Conservation (phyloP, 129 eudicot species). For the Kitagawia praeruptora region DNA sequence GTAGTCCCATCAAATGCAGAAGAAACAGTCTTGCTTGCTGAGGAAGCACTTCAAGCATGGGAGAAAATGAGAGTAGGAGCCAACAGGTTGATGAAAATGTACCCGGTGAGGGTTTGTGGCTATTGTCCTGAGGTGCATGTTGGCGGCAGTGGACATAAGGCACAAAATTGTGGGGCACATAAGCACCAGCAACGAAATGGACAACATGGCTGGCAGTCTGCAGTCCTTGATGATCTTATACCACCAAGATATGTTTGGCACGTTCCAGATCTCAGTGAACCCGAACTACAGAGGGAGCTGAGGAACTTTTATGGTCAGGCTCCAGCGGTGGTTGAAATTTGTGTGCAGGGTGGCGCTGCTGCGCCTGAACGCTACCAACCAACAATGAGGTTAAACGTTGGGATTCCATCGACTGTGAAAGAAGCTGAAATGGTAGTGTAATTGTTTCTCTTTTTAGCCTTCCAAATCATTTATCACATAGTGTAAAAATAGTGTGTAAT, state of each 20-base stretch:
- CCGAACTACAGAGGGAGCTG: slow-evolving; percentile 60
- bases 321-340: slow-evolving; percentile 84
- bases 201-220: slow-evolving; percentile 98
- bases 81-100: slow-evolving; percentile 72
- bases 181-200: slow-evolving; percentile 99
- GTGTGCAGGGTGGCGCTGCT: slow-evolving; percentile 87
- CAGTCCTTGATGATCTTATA: slow-evolving; percentile 78
- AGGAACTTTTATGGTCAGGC: slow-evolving; percentile 96
- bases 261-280: slow-evolving; percentile 65
- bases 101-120: slow-evolving; percentile 90
- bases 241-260: slow-evolving; percentile 97
- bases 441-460: neutral
- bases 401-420: slow-evolving; percentile 62
- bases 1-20: slow-evolving; percentile 38
- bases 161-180: slow-evolving; percentile 90
- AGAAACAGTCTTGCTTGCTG: slow-evolving; percentile 55
- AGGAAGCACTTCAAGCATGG: slow-evolving; percentile 83
- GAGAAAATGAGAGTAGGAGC: slow-evolving; percentile 89
- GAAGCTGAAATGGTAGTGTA: slow-evolving; percentile 96
- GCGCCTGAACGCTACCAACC: slow-evolving; percentile 83
- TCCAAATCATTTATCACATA: neutral
- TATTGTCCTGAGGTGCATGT: slow-evolving; percentile 95
- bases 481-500: neutral
- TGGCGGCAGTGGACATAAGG: slow-evolving; percentile 88
- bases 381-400: slow-evolving; percentile 93